Percentiles rank a stretch among this genome's conserved stretches.
Conservation (phyloP, 768 basidiomycete genomes). For the Tulasnella sp. region DNA sequence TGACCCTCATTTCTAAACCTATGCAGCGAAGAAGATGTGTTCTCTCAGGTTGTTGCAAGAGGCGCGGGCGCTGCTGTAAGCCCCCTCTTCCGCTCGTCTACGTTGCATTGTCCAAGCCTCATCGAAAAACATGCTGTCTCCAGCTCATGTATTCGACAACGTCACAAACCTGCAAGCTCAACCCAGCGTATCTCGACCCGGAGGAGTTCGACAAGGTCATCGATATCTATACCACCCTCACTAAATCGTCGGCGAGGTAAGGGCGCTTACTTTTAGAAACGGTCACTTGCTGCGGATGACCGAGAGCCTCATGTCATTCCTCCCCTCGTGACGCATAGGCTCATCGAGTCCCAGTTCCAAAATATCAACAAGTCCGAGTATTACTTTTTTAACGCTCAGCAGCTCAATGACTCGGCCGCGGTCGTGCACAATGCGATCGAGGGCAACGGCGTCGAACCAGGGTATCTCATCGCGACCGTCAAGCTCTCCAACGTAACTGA, state of each 20-base stretch:
- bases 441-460: constrained; percentile 34
- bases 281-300: not conserved
- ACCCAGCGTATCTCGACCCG: constrained; percentile 53
- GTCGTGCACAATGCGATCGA: constrained; percentile 32
- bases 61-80: constrained; percentile 74
- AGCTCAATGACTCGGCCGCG: constrained; percentile 43
- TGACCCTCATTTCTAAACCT: not conserved
- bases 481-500: constrained; percentile 50
- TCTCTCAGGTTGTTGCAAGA: constrained; percentile 64
- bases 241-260: constrained; percentile 42
- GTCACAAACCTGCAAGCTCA: constrained; percentile 65
- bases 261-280: constrained; percentile 14
- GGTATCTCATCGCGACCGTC: constrained; percentile 63
- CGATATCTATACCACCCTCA: constrained; percentile 66
- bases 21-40: constrained; percentile 47
- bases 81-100: constrained; percentile 6
- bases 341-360: constrained; percentile 45
- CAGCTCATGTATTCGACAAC: constrained; percentile 69
- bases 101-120: not conserved
- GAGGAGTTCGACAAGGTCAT: constrained; percentile 56
- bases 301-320: not conserved
- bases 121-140: not conserved
- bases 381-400: constrained; percentile 45
- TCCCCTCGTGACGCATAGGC: constrained; percentile 27
- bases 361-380: constrained; percentile 40